These are phyloP conservation scores for Periglandula ipomoeae DNA, from an alignment of 2,329 filamentous ascomycete genomes.

Conservation along the genomic window DNA sequence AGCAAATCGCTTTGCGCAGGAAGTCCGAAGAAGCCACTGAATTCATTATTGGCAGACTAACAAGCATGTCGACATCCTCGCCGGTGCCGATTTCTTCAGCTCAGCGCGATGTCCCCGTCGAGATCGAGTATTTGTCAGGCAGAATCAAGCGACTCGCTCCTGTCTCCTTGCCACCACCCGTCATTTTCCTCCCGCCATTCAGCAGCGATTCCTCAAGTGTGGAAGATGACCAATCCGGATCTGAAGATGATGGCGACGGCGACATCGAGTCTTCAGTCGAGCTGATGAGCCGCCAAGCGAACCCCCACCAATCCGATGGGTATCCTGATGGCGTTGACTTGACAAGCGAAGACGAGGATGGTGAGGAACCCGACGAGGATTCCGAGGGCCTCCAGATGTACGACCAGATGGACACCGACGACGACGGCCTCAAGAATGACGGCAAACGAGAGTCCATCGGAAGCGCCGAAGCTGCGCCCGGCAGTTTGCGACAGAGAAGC, in stretches of 20 bases:
- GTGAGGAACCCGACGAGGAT: slow-evolving; percentile 29
- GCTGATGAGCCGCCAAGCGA: slow-evolving; percentile 23
- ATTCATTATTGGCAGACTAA: slow-evolving; percentile 32
- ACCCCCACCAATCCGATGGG: slow-evolving; percentile 30
- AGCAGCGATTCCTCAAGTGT: slow-evolving; percentile 30
- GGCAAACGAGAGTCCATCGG: slow-evolving; percentile 15
- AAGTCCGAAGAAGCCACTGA: slow-evolving; percentile 25
- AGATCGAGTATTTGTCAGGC: slow-evolving; percentile 37
- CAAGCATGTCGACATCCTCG: slow-evolving; percentile 31
- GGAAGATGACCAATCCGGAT: slow-evolving; percentile 20
- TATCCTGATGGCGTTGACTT: slow-evolving; percentile 31
- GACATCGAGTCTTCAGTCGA: slow-evolving; percentile 20
- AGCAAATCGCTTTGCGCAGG: neutral
- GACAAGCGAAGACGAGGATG: slow-evolving; percentile 32
- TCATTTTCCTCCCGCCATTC: slow-evolving; percentile 40
- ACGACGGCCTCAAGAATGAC: neutral
- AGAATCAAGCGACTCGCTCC: slow-evolving; percentile 36
- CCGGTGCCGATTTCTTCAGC: slow-evolving; percentile 13
- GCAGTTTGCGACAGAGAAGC: slow-evolving; percentile 20
- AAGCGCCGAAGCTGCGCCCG: slow-evolving; percentile 25
- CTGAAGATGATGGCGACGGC: slow-evolving; percentile 19
- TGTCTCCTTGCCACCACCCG: slow-evolving; percentile 40
- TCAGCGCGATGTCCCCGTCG: slow-evolving; percentile 15
- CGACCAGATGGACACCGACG: slow-evolving; percentile 10
- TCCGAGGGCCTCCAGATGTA: slow-evolving; percentile 18